Conservation (phyloP, 1,139 yeast genomes). For the Scheffersomyces insectosa region DNA sequence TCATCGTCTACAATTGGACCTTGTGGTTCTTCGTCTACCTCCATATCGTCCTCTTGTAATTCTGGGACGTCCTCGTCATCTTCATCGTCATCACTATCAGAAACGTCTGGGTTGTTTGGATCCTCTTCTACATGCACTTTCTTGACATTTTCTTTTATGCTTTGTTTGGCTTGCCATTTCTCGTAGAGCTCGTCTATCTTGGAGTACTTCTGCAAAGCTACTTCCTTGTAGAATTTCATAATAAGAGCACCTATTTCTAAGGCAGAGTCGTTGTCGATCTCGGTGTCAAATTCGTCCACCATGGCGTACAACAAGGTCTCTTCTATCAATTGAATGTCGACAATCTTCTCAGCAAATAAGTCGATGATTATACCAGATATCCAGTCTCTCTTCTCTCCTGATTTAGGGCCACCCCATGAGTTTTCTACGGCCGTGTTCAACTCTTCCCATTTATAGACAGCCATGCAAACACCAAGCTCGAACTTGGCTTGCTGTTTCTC, state of each 20-base stretch:
- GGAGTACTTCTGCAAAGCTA: slow-evolving; percentile 50
- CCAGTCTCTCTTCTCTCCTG: slow-evolving; percentile 70
- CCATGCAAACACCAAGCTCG: slow-evolving; percentile 94
- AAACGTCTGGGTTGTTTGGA: slow-evolving; percentile 59
- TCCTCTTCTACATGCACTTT: slow-evolving; percentile 50
- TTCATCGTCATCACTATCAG: slow-evolving; percentile 46
- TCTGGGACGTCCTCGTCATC: slow-evolving; percentile 38
- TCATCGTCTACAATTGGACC: slow-evolving; percentile 86
- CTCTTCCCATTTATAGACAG: slow-evolving; percentile 85
- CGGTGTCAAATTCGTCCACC: slow-evolving; percentile 92
- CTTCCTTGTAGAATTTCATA: slow-evolving; percentile 65
- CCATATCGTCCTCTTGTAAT: slow-evolving; percentile 35
- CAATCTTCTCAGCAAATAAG: slow-evolving; percentile 62
- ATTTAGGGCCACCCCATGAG: slow-evolving; percentile 94
- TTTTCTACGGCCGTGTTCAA: slow-evolving; percentile 91
- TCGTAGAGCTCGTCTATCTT: slow-evolving; percentile 60
- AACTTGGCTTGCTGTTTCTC: slow-evolving; percentile 77
- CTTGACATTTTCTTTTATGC: slow-evolving; percentile 24
- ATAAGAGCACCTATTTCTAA: slow-evolving; percentile 69
- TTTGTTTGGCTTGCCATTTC: slow-evolving; percentile 57
- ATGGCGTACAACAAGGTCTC: slow-evolving; percentile 84
- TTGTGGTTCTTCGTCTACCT: slow-evolving; percentile 35
- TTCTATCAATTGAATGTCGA: slow-evolving; percentile 79
- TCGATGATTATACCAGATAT: slow-evolving; percentile 28
- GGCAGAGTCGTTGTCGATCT: slow-evolving; percentile 88